Base-by-base conservation (phyloP, 345 rosid species). In the Salix udensis region DNA sequence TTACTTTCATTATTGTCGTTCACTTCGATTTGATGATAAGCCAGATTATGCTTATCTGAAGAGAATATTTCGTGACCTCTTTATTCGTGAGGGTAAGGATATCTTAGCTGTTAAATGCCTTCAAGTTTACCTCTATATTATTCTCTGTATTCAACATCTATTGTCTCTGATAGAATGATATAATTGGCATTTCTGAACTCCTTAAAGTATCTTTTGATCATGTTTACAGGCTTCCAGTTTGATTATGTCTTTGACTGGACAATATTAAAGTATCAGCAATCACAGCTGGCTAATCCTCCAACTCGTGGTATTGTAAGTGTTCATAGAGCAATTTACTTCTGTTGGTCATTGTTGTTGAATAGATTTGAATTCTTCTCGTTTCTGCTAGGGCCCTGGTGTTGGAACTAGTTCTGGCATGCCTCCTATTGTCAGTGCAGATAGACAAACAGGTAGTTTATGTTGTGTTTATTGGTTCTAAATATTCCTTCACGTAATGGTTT, bases 241-340 rank as follows among this genome's bases (percentile, higher is more conserved):
- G 97, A 94, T 81, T 88, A 92, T 87, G 94, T 94, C 42, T 94
- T 91, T 86, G 98, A 94, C 76, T 94, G 98, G 98, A 92, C 97
- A 18, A 92, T 94, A 80, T 81, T 94, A 89, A 92, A 94, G 84
- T 92, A 89, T 87, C 97, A 93, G 85, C 97, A 93, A 74, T 89
- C 95, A 74, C 97, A 90, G 80, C 83, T 90, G 75, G 82, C 94
- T 61, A 84, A 88, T 74, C 97, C 98, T 46, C 86, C 93, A 52
- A 61, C 96, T 55, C 97, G 94, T 70, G 84, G 86, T 50, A 65
- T 76, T 65, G 98, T 93, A 85, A 85, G 91, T 66, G 16, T 68
- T 37, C 7, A 4, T 64, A 15, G 34, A n/a, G 66, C 72, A 68
- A 2, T 64, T 77, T 74, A 21, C 12, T 50, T 78, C 55, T 79